Percentiles rank a stretch among this genome's conserved stretches.
Conservation (phyloP, 345 rosid genomes). For the Camelina sativa region DNA sequence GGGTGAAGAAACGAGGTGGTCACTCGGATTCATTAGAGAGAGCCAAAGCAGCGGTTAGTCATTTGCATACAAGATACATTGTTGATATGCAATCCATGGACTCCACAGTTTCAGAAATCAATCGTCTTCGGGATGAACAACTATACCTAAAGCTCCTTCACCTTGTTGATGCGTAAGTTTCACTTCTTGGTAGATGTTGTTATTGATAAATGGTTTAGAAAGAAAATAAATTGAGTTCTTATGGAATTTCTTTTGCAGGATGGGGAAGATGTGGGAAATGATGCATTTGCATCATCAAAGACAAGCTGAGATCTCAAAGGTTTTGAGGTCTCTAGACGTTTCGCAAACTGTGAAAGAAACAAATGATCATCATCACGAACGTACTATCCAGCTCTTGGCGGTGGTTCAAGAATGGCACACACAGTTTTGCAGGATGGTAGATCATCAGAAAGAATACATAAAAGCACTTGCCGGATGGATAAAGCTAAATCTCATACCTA, state of each 20-base stretch:
- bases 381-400: conserved; percentile 67
- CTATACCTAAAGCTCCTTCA: conserved; percentile 79
- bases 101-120: conserved; percentile 92
- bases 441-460: conserved; percentile 71
- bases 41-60: conserved; percentile 87
- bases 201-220: neutral
- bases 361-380: conserved; percentile 70
- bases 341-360: conserved; percentile 71
- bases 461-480: conserved; percentile 72
- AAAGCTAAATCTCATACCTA: conserved; percentile 78
- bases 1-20: conserved; percentile 71
- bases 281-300: conserved; percentile 69
- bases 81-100: conserved; percentile 99
- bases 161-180: conserved; percentile 88
- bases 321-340: conserved; percentile 52
- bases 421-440: conserved; percentile 72
- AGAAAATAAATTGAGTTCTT: neutral
- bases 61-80: conserved; percentile 92
- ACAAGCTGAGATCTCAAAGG: conserved; percentile 54
- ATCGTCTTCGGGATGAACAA: conserved; percentile 87
- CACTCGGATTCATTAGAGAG: conserved; percentile 84
- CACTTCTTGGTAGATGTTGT: neutral
- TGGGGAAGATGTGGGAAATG: conserved; percentile 87
- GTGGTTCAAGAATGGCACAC: conserved; percentile 82
- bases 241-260: conserved; percentile 52